These are phyloP conservation scores for Diplodia sapinea DNA, from an alignment of 2,329 filamentous ascomycete genomes.

Conservation along the genomic window DNA sequence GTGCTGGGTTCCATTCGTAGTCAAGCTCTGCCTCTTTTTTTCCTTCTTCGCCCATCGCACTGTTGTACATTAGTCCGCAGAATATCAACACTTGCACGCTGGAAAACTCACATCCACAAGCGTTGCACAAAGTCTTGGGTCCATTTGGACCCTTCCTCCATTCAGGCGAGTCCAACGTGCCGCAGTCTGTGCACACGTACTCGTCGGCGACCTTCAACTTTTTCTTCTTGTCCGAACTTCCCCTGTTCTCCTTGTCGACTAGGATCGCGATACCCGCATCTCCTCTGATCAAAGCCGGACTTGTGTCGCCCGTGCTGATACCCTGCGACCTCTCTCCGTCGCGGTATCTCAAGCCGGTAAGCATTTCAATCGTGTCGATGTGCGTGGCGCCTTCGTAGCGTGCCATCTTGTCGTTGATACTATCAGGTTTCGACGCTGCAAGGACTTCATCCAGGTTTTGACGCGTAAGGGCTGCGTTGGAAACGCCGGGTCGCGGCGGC, in stretches of 20 bases:
- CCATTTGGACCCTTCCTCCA: slow-evolving; percentile 94
- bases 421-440: slow-evolving; percentile 71
- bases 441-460: slow-evolving; percentile 79
- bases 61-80: slow-evolving; percentile 37
- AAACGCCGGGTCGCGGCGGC: slow-evolving; percentile 65
- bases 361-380: slow-evolving; percentile 88
- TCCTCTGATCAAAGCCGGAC: slow-evolving; percentile 80
- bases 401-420: slow-evolving; percentile 83
- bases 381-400: slow-evolving; percentile 75
- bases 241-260: slow-evolving; percentile 73
- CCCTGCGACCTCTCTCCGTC: slow-evolving; percentile 88
- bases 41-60: slow-evolving; percentile 72
- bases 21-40: slow-evolving; percentile 64
- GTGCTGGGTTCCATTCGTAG: slow-evolving; percentile 13
- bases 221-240: slow-evolving; percentile 77
- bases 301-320: slow-evolving; percentile 84
- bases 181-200: slow-evolving; percentile 95
- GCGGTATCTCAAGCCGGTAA: slow-evolving; percentile 85
- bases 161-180: slow-evolving; percentile 91
- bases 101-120: slow-evolving; percentile 74
- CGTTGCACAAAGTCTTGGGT: slow-evolving; percentile 94
- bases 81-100: neutral
- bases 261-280: slow-evolving; percentile 87
- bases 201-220: slow-evolving; percentile 82
- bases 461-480: slow-evolving; percentile 73